Conservation (phyloP, 768 basidiomycete species). For the Suillus lakei region DNA sequence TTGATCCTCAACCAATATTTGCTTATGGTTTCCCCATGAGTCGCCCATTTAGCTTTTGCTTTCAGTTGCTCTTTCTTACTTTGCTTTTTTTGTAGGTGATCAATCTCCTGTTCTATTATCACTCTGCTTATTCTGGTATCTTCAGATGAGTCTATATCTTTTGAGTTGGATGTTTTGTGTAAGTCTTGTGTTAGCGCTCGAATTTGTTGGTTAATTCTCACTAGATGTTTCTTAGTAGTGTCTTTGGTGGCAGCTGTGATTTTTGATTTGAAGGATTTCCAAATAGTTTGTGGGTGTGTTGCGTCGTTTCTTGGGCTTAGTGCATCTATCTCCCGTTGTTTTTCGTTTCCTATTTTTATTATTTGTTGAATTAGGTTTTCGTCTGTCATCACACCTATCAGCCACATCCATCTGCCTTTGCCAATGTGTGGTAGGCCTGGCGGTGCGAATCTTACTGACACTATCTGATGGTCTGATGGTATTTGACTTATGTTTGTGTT, state of each 20-base stretch:
- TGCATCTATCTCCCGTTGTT: neutral
- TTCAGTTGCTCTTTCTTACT: neutral
- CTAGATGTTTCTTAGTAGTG: neutral
- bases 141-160: neutral
- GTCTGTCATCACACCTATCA: rapidly evolving
- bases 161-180: rapidly evolving
- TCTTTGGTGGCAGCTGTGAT: neutral
- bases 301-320: too few species aligned
- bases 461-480: neutral
- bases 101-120: neutral
- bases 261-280: neutral
- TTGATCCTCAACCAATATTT: neutral
- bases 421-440: neutral
- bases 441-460: neutral
- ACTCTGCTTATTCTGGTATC: neutral
- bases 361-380: neutral
- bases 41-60: neutral
- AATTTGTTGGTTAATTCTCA: neutral
- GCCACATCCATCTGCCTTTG: neutral
- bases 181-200: neutral
- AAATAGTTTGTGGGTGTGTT: neutral
- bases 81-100: neutral
- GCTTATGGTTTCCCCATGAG: neutral
- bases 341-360: neutral
- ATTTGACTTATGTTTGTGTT: neutral